phyloP scores from a whole-genome alignment of 2,329 filamentous ascomycete species.

The Chrysoporthe deuterocubensis region DNA sequence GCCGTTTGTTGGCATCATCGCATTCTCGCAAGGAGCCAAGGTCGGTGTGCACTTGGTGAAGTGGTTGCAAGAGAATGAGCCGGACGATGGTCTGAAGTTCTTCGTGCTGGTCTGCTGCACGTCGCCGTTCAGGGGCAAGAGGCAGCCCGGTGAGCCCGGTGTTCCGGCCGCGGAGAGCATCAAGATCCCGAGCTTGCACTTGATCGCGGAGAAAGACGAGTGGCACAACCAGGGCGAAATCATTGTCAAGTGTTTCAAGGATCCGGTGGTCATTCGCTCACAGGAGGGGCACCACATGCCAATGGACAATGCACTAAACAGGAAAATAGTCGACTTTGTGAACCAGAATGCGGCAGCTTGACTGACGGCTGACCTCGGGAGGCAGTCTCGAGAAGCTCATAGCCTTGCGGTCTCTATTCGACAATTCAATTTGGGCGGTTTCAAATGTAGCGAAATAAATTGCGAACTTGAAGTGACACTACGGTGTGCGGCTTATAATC shows the following conservation, averaged over 20 bases:
- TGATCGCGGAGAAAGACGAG: conserved; percentile 23
- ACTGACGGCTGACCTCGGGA: background rate
- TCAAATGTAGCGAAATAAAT: background rate
- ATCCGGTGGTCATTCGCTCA: conserved; percentile 20
- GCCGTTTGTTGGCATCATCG: conserved; percentile 22
- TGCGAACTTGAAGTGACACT: background rate
- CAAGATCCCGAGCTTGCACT: conserved; percentile 19
- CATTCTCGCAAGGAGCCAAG: conserved; percentile 20
- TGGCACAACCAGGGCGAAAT: conserved; percentile 25
- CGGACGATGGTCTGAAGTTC: conserved; percentile 19
- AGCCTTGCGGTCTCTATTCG: background rate
- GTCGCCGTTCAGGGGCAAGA: conserved; percentile 19
- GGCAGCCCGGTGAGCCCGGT: conserved; percentile 19
- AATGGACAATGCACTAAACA: conserved; percentile 17
- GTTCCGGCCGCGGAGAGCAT: conserved; percentile 20
- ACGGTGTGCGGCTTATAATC: background rate
- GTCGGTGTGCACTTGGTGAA: conserved; percentile 23
- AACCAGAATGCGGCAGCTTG: conserved; percentile 4
- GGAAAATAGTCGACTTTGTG: conserved; percentile 15
- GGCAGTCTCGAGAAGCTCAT: no score
- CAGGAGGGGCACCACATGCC: conserved; percentile 24
- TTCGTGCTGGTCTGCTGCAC: conserved; percentile 21
- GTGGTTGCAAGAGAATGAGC: conserved; percentile 24
- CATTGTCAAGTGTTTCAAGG: conserved; percentile 19
- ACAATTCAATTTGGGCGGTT: background rate